Base-by-base conservation (phyloP, 2,329 filamentous ascomycete genomes). In the Gyromitra esculenta region DNA sequence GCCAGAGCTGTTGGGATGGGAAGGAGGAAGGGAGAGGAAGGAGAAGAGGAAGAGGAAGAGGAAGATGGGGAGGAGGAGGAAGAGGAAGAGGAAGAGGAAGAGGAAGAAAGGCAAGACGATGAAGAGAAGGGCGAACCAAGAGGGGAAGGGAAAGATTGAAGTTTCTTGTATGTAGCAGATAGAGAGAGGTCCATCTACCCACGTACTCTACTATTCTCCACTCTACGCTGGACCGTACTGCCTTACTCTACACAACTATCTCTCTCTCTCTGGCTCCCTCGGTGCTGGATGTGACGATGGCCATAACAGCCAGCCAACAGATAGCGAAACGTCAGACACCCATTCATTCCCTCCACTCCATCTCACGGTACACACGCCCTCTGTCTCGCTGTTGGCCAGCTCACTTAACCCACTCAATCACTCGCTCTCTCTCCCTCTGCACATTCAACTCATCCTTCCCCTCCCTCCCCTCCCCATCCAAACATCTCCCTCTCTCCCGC, bases 401-500 rank as follows among this genome's bases (percentile, higher is more conserved):
- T 54, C 50, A 45, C 15, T 45, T 15, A 45, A 52, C 48, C 48
- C 48, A 8, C 48, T n/a, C 25, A 31, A 35, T 35, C 54, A 37
- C 54, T 37, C 54, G n/a, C 54, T 57, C 25, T 11, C 25, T 37
- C 54, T 4, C 54, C 35, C 25, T 5, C n/a, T 9, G 43, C 65
- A 69, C 35, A 31, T 35, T 37, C 11, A 15, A 41, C 54, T 48
- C 50, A 7, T 21, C 8, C 41, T 21, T 11, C 25, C 13, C n/a
- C 15, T 15, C 50, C 18, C 18, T 25, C 45, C 41, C 48, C 35
- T 8, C 31, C 52, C 25, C 54, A 57, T 6, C n/a, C 8, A 43
- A n/a, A 11, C 54, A 62, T 60, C 39, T 54, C 45, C 25, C 66
- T 59, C n/a, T 15, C 18, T 25, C n/a, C 48, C 35, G n/a, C 64